A percentile compares a stretch with the other conserved stretches of the same genome.
Evolutionary conservation across 805 yeast genomes (phyloP).

Genomic region (Ogataea corticis): DNA sequence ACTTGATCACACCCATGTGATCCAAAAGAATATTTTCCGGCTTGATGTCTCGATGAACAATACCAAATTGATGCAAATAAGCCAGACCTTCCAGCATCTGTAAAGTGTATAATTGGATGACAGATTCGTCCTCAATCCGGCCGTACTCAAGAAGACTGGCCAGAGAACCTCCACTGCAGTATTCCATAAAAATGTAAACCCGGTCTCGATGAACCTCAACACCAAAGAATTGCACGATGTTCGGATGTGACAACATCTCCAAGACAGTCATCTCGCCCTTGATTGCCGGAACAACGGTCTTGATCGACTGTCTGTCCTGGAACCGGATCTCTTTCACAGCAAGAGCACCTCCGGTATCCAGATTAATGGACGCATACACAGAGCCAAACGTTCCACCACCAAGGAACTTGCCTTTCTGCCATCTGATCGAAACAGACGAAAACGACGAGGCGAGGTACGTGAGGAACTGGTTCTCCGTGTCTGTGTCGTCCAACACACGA

Average conservation of each 20-base stretch:
- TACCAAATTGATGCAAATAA: slow-evolving; percentile 89
- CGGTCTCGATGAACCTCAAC: slow-evolving; percentile 96
- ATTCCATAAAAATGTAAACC: slow-evolving; percentile 96
- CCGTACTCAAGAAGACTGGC: slow-evolving; percentile 87
- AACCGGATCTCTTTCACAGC: slow-evolving; percentile 95
- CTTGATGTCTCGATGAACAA: slow-evolving; percentile 95
- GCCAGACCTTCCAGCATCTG: slow-evolving; percentile 96
- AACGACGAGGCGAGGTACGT: slow-evolving; percentile 85
- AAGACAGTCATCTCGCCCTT: slow-evolving; percentile 96
- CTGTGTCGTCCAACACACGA: slow-evolving; percentile 83
- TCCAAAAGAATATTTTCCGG: slow-evolving; percentile 92
- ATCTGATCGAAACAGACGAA: slow-evolving; percentile 86
- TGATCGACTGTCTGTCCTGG: slow-evolving; percentile 83
- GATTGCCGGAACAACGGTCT: slow-evolving; percentile 81
- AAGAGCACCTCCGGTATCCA: slow-evolving; percentile 94
- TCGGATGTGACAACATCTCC: slow-evolving; percentile 94
- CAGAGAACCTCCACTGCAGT: slow-evolving; percentile 93
- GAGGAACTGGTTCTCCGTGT: slow-evolving; percentile 83
- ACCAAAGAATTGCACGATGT: slow-evolving; percentile 93
- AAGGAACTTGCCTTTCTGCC: slow-evolving; percentile 94
- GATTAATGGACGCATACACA: slow-evolving; percentile 87
- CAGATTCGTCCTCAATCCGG: slow-evolving; percentile 91
- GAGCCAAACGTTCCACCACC: slow-evolving; percentile 97
- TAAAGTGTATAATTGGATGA: slow-evolving; percentile 83
- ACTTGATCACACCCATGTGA: slow-evolving; percentile 89